These are phyloP conservation scores for Dryas integrifolia DNA, from an alignment of 331 rosid genomes.

Conservation along the genomic window DNA sequence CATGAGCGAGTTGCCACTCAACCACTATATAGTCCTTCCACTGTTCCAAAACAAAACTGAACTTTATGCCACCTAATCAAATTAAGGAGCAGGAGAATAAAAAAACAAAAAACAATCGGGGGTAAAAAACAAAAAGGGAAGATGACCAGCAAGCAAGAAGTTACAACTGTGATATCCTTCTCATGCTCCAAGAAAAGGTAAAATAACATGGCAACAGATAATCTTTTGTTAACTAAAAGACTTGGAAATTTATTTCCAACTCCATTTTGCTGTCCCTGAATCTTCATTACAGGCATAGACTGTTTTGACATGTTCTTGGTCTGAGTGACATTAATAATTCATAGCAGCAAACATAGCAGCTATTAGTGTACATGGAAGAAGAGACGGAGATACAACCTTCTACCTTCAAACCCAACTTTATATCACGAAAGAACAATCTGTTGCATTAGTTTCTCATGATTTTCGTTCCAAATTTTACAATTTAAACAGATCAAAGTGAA, in stretches of 20 bases:
- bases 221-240: neutral
- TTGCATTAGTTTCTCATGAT: conserved; percentile 44
- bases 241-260: neutral
- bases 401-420: conserved; percentile 44
- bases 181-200: neutral
- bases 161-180: neutral
- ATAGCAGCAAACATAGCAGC: conserved; percentile 28
- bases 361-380: conserved; percentile 44
- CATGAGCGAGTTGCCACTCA: too few species aligned
- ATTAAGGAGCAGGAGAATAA: neutral
- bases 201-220: neutral
- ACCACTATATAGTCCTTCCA: too few species aligned
- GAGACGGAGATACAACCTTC: conserved; percentile 33
- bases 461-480: conserved; percentile 51
- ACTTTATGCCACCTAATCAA: neutral
- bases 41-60: too few species aligned
- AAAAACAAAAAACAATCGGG: neutral
- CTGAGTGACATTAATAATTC: conserved; percentile 21
- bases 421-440: conserved; percentile 38
- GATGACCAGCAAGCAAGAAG: neutral
- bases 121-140: neutral
- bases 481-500: conserved; percentile 39
- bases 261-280: neutral
- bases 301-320: conserved; percentile 30
- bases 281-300: neutral